A percentile compares a stretch with the other conserved stretches of the same genome.
Evolutionary conservation across 768 basidiomycete species (phyloP).

Genomic region (Gelatoporia subvermispora): DNA sequence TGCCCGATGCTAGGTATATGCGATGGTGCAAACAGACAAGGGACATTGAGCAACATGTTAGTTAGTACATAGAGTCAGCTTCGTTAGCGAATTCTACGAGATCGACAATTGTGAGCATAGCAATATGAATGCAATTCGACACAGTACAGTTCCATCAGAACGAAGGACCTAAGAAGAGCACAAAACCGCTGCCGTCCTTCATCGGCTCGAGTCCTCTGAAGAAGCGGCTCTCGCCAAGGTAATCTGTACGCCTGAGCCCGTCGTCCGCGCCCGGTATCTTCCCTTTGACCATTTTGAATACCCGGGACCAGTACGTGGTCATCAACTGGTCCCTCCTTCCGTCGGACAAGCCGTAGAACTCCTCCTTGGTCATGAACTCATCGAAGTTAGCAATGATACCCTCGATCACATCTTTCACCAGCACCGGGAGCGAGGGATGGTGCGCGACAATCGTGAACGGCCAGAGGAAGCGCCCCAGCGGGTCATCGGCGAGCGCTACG

Average conservation of each 20-base stretch:
- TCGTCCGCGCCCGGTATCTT: constrained; percentile 20
- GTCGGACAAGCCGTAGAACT: constrained; percentile 20
- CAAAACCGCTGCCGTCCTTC: constrained; percentile 38
- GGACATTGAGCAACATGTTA: not conserved
- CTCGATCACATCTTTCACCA: constrained; percentile 47
- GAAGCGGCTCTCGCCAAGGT: constrained; percentile 41
- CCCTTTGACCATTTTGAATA: constrained; percentile 17
- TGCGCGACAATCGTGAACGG: constrained; percentile 39
- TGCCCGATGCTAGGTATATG: no score
- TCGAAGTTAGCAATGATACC: constrained; percentile 42
- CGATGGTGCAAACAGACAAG: no score
- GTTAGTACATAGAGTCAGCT: not conserved
- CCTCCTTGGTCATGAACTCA: constrained; percentile 20
- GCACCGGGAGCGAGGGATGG: constrained; percentile 19
- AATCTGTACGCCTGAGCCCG: constrained; percentile 38
- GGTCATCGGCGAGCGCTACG: constrained; percentile 47
- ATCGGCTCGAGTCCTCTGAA: constrained; percentile 53
- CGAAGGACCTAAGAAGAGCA: constrained; percentile 25
- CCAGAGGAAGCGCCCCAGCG: constrained; percentile 48
- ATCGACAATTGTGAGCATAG: not conserved
- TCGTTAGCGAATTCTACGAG: not conserved
- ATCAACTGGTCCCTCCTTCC: constrained; percentile 11
- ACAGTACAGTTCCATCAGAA: not conserved
- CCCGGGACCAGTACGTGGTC: constrained; percentile 15
- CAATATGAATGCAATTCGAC: not conserved